A percentile compares a stretch with the other conserved stretches of the same genome.
These are phyloP conservation scores for Aspergillus hiratsukae DNA, from an alignment of 2,329 filamentous ascomycete species.

Conservation along the genomic window DNA sequence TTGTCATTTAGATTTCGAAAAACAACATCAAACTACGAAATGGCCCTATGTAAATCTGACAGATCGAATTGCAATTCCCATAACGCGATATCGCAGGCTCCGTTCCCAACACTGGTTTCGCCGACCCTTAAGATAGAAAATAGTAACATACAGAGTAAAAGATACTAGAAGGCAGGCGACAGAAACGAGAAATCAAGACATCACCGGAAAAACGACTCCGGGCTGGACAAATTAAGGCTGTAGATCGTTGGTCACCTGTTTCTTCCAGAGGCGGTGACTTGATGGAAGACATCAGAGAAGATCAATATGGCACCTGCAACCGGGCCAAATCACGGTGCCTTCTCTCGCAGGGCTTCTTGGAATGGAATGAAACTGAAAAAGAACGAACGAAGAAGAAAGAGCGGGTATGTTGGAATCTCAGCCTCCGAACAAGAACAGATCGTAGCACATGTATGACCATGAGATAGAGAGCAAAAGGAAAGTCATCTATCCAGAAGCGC, in stretches of 20 bases:
- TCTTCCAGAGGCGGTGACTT: background rate
- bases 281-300: background rate
- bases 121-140: constrained; percentile 19
- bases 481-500: constrained; percentile 2
- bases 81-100: constrained; percentile 20
- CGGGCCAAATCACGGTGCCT: constrained; percentile 5
- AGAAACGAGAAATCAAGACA: background rate
- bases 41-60: background rate
- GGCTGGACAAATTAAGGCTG: background rate
- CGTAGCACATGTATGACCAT: constrained; percentile 23
- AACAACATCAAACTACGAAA: background rate
- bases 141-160: constrained; percentile 12
- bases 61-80: constrained; percentile 14
- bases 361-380: background rate
- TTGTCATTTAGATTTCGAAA: background rate
- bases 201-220: background rate
- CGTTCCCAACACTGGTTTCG: constrained; percentile 28
- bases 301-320: constrained; percentile 1
- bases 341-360: constrained; percentile 6
- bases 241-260: background rate
- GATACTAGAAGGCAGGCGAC: background rate
- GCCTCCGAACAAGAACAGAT: constrained; percentile 20
- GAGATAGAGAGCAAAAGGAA: background rate
- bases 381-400: constrained; percentile 10
- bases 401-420: constrained; percentile 24